Conservation (phyloP, 768 basidiomycete genomes). For the Tulasnella sp. region DNA sequence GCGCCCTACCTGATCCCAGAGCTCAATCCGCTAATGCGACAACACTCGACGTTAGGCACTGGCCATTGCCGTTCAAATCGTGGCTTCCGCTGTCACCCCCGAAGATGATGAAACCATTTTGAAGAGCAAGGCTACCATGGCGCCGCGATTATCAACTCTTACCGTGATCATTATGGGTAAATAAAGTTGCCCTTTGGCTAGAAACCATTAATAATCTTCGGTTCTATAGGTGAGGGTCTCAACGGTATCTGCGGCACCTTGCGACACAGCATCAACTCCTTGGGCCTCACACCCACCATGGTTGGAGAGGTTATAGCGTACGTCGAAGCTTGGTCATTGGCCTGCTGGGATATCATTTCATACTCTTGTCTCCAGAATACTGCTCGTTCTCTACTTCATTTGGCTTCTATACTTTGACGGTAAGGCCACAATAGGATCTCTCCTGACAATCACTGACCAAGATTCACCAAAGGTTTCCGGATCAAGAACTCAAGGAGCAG, state of each 20-base stretch:
- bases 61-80: neutral
- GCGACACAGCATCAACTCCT: neutral
- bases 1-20: neutral
- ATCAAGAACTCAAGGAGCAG: neutral
- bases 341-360: too few species aligned
- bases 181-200: neutral
- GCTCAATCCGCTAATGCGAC: neutral
- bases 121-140: neutral
- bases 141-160: neutral
- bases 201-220: neutral
- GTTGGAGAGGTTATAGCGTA: neutral
- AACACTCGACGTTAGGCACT: neutral
- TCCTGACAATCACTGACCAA: neutral
- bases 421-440: too few species aligned
- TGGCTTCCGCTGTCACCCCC: neutral
- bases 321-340: neutral
- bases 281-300: neutral
- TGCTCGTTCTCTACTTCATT: neutral
- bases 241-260: conserved; percentile 9
- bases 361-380: neutral
- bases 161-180: neutral
- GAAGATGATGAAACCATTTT: neutral
- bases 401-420: conserved; percentile 11
- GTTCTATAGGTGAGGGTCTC: neutral
- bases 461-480: neutral